Evolutionary conservation across 352 stramenopile species (phyloP).

Genomic region (Globisporangium nagaii): DNA sequence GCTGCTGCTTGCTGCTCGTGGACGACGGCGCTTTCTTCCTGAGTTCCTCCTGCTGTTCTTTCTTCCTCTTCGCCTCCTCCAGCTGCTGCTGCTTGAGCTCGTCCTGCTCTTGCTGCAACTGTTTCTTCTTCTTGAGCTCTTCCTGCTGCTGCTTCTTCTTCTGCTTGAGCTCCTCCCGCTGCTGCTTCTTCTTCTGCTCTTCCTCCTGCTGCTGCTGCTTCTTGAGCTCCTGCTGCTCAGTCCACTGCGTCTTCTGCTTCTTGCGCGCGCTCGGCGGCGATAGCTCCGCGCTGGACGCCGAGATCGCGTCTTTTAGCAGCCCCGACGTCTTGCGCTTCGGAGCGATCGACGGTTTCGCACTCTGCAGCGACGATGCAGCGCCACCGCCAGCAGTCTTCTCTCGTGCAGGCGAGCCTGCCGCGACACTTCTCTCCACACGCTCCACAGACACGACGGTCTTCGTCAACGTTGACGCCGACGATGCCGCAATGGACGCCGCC

Average conservation of each 20-base stretch:
- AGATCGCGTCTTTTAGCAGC: background rate
- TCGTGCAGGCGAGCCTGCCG: background rate
- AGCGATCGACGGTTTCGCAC: constrained; percentile 3
- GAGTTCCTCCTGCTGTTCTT: background rate
- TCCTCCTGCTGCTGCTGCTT: background rate
- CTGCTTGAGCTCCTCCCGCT: background rate
- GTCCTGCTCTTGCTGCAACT: background rate
- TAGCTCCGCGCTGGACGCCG: background rate
- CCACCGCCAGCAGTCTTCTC: background rate
- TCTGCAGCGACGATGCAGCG: background rate
- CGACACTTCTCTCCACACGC: background rate
- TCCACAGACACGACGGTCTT: background rate
- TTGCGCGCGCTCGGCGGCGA: background rate
- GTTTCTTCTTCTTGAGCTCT: background rate
- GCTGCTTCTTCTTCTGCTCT: background rate
- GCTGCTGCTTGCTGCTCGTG: background rate
- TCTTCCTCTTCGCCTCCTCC: no score
- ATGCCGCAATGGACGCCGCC: background rate
- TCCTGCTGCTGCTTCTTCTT: background rate
- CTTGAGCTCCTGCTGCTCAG: background rate
- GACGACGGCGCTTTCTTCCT: background rate
- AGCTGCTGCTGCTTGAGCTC: background rate
- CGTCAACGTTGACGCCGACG: background rate
- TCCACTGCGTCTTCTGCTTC: constrained; percentile 3
- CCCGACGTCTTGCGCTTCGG: constrained; percentile 13